Base-by-base conservation (phyloP, 768 basidiomycete species). In the Suillus cothurnatus region DNA sequence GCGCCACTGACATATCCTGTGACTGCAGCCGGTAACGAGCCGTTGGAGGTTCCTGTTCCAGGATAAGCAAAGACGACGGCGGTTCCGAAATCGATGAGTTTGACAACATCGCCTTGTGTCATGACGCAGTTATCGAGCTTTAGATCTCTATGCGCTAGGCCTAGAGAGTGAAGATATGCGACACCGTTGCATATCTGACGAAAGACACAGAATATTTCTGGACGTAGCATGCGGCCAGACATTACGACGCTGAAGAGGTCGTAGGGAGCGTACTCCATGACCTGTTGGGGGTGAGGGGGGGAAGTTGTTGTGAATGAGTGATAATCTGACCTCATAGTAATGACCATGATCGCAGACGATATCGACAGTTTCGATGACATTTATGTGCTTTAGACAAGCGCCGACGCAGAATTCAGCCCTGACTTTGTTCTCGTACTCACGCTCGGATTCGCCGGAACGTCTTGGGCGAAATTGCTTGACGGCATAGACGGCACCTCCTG, bases 91-190 rank as follows among this genome's bases (percentile, higher is more conserved):
- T 99, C 97, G 80, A 99, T 99, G 69, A 99, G 86, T 77, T 99
- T 99, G 82, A 99, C 94, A 70, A 97, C 86, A 74, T 98, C 95
- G 73, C 91, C 85, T 4, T 82, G 82, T n/a, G 93, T 97, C 94
- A 99, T 97, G 81, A 99, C 97, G 78, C 97, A 99, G 77, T 99
- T 99, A 82, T 99, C 97, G 66, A 99, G 91, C 79, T 99, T 99
- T 80, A 99, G 88, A 78, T 99, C 97, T 53, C 97, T 93, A 74
- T 99, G 97, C 6, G 97, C 97, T 60, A 99, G 90, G 32, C 97
- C 97, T 82, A 99, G 89, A 69, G 93, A 91, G 79, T 99, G 97
- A 58, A 99, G 89, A 76, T 99, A 99, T 77, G 97, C 93, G 67
- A 99, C 97, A 63, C 97, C 97, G 71, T 94, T 92, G 78, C 96